phyloP scores from a whole-genome alignment of 345 rosid species.

The Populus pruinosa region DNA sequence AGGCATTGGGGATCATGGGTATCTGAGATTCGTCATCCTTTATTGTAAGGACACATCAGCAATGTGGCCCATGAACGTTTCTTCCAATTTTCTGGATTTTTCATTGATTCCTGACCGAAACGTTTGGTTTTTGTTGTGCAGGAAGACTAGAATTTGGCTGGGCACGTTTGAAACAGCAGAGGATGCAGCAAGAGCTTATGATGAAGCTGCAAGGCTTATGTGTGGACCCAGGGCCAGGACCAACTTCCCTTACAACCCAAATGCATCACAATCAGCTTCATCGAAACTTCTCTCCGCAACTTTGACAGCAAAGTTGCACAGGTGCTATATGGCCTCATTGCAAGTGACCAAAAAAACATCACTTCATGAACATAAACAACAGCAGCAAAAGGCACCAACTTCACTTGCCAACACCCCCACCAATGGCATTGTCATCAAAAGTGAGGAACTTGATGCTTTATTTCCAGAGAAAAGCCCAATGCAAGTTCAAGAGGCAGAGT shows the following conservation, averaged over 20 bases:
- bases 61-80: not conserved
- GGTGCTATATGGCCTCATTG: slow-evolving; percentile 93
- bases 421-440: slow-evolving; percentile 27
- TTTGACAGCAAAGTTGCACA: slow-evolving; percentile 80
- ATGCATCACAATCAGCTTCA: slow-evolving; percentile 56
- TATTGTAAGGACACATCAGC: slow-evolving; percentile 49
- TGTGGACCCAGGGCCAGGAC: slow-evolving; percentile 93
- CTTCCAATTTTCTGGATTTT: not conserved
- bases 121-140: slow-evolving; percentile 34
- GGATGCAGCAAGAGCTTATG: slow-evolving; percentile 94
- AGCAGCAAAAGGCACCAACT: slow-evolving; percentile 20
- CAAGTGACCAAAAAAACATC: slow-evolving; percentile 67
- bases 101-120: slow-evolving; percentile 7
- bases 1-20: slow-evolving; percentile 99
- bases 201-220: slow-evolving; percentile 98
- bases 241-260: slow-evolving; percentile 84
- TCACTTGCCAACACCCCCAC: slow-evolving; percentile 13
- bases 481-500: slow-evolving; percentile 32
- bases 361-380: slow-evolving; percentile 22
- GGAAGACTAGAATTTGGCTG: slow-evolving; percentile 96
- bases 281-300: slow-evolving; percentile 91
- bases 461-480: slow-evolving; percentile 32
- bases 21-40: slow-evolving; percentile 95
- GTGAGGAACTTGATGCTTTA: slow-evolving; percentile 17
- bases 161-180: slow-evolving; percentile 98